Conservation (phyloP, 202 grass and related monocot species). For the Zoysia matrella region DNA sequence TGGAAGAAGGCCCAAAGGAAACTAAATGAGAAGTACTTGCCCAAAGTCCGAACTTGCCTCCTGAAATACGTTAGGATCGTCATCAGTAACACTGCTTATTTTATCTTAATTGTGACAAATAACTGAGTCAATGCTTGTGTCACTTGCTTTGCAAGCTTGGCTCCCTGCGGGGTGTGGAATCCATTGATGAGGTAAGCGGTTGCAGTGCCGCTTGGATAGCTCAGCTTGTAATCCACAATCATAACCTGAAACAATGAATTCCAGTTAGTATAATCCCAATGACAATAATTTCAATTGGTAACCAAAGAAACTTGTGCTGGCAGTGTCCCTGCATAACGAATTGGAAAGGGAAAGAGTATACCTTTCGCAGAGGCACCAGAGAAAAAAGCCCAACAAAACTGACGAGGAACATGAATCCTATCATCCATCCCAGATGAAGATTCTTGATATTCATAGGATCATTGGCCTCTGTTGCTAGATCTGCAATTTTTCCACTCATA, state of each 20-base stretch:
- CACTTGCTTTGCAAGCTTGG: constrained; percentile 55
- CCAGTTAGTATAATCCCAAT: not conserved
- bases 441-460: constrained; percentile 66
- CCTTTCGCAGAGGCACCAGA: constrained; percentile 87
- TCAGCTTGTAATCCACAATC: constrained; percentile 90
- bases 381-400: constrained; percentile 82
- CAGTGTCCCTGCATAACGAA: constrained; percentile 5
- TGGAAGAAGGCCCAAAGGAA: no score
- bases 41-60: constrained; percentile 68
- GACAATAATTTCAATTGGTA: not conserved
- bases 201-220: constrained; percentile 88
- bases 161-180: no score
- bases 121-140: constrained; percentile 5
- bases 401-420: constrained; percentile 73
- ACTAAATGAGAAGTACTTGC: no score
- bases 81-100: constrained; percentile 39
- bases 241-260: constrained; percentile 62
- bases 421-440: constrained; percentile 75
- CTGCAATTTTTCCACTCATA: constrained; percentile 57
- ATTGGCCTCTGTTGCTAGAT: constrained; percentile 60
- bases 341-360: constrained; percentile 35
- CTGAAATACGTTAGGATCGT: constrained; percentile 46
- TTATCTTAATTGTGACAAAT: constrained; percentile 3
- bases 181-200: no score
- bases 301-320: not conserved